Percentiles rank a stretch among this genome's conserved stretches.
These are phyloP conservation scores for Cryptococcus depauperatus DNA, from an alignment of 1,284 basidiomycete genomes.

Conservation along the genomic window DNA sequence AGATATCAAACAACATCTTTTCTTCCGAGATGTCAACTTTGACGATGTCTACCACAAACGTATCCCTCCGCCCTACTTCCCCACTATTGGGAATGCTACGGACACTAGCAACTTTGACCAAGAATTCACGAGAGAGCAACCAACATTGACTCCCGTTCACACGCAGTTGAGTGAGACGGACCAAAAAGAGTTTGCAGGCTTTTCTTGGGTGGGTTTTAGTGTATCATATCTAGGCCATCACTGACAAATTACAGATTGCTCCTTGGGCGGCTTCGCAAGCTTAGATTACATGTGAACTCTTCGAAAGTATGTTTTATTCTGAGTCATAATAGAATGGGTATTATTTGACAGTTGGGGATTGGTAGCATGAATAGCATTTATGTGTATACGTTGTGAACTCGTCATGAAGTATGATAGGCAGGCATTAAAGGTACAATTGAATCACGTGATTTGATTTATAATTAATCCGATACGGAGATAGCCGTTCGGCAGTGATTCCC, in stretches of 20 bases:
- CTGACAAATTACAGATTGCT: conserved; percentile 20
- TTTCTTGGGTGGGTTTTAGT: conserved; percentile 58
- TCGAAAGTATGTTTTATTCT: no score
- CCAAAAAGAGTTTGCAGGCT: conserved; percentile 91
- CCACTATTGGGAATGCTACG: conserved; percentile 62
- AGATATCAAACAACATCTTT: conserved; percentile 95
- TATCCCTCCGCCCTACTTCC: conserved; percentile 95
- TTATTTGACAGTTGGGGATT: no score
- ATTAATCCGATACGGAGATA: no score
- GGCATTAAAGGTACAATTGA: no score
- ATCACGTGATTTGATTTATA: no score
- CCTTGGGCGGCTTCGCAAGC: conserved; percentile 24
- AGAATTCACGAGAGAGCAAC: conserved; percentile 94
- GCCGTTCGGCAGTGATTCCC: no score
- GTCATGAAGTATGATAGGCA: no score
- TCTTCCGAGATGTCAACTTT: conserved; percentile 97
- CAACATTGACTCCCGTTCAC: conserved; percentile 94
- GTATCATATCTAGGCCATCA: background rate
- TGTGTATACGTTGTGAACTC: no score
- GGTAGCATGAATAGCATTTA: no score
- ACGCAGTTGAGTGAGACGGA: conserved; percentile 85
- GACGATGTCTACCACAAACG: conserved; percentile 94
- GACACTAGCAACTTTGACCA: conserved; percentile 76
- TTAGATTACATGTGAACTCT: background rate
- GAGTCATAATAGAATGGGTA: no score